Conservation (phyloP, 805 yeast genomes). For the Pichia kluyveri region DNA sequence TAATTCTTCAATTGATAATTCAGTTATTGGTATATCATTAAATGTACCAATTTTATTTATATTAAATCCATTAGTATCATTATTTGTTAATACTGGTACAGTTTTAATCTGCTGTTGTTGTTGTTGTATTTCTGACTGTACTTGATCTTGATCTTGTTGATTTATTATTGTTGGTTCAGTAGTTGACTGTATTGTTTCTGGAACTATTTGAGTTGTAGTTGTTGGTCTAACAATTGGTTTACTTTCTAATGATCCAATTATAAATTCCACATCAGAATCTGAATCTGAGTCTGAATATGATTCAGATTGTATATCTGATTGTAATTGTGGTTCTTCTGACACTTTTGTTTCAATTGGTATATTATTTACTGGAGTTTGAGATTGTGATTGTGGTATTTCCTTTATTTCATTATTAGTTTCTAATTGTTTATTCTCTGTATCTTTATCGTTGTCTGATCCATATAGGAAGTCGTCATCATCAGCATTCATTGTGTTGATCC, state of each 20-base stretch:
- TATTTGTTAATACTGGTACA: slow-evolving; percentile 20
- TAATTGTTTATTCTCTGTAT: neutral
- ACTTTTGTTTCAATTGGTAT: neutral
- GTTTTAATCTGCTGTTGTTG: slow-evolving; percentile 15
- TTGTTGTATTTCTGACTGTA: slow-evolving; percentile 3
- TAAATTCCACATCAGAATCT: slow-evolving; percentile 68
- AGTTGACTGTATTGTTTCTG: neutral
- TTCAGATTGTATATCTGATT: slow-evolving; percentile 5
- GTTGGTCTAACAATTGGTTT: slow-evolving; percentile 6
- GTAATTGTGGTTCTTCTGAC: slow-evolving; percentile 10
- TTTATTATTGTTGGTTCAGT: neutral
- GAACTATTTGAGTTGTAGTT: slow-evolving; percentile 3
- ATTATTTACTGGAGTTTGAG: neutral
- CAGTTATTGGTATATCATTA: slow-evolving; percentile 78
- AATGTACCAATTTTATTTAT: slow-evolving; percentile 64
- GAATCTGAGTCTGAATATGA: slow-evolving; percentile 18
- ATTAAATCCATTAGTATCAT: slow-evolving; percentile 41
- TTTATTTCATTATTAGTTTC: too few species aligned
- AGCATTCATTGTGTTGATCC: slow-evolving; percentile 34
- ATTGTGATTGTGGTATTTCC: too few species aligned
- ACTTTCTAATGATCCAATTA: slow-evolving; percentile 40
- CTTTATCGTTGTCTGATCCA: slow-evolving; percentile 39
- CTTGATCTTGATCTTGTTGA: neutral
- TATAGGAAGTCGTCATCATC: slow-evolving; percentile 65
- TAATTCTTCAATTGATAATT: slow-evolving; percentile 66